phyloP scores from a whole-genome alignment of 2,329 filamentous ascomycete genomes.

The Hypoxylon sp. region DNA sequence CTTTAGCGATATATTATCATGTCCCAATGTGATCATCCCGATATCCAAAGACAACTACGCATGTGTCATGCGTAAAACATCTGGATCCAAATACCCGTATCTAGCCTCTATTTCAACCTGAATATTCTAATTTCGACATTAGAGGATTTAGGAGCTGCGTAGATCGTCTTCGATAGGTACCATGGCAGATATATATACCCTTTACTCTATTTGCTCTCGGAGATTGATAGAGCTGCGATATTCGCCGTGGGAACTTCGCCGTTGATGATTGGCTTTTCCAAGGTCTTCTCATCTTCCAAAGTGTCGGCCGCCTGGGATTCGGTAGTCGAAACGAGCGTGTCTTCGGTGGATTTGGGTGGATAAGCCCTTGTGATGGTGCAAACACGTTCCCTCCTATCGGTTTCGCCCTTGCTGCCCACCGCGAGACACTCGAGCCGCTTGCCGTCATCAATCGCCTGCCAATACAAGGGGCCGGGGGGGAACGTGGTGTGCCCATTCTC shows the following conservation, averaged over 20 bases:
- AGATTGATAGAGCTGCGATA: slow-evolving; percentile 29
- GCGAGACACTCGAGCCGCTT: slow-evolving; percentile 64
- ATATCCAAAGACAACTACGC: slow-evolving; percentile 7
- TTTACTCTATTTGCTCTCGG: slow-evolving; percentile 18
- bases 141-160: background rate
- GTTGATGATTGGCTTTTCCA: slow-evolving; percentile 29
- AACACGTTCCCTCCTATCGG: slow-evolving; percentile 60
- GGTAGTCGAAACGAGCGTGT: slow-evolving; percentile 22
- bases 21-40: background rate
- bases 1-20: background rate
- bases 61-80: background rate
- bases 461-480: slow-evolving; percentile 68
- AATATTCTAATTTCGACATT: slow-evolving; percentile 4
- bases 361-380: slow-evolving; percentile 63
- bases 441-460: slow-evolving; percentile 63
- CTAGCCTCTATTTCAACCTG: background rate
- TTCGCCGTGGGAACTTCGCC: slow-evolving; percentile 33
- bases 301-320: slow-evolving; percentile 32
- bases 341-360: slow-evolving; percentile 44
- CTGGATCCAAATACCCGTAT: slow-evolving; percentile 10
- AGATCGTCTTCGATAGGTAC: background rate
- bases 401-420: slow-evolving; percentile 61
- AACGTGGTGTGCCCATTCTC: slow-evolving; percentile 65
- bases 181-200: background rate
- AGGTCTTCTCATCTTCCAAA: slow-evolving; percentile 33